Conservation (phyloP, 2,329 filamentous ascomycete species). For the Pseudogymnoascus sp. region DNA sequence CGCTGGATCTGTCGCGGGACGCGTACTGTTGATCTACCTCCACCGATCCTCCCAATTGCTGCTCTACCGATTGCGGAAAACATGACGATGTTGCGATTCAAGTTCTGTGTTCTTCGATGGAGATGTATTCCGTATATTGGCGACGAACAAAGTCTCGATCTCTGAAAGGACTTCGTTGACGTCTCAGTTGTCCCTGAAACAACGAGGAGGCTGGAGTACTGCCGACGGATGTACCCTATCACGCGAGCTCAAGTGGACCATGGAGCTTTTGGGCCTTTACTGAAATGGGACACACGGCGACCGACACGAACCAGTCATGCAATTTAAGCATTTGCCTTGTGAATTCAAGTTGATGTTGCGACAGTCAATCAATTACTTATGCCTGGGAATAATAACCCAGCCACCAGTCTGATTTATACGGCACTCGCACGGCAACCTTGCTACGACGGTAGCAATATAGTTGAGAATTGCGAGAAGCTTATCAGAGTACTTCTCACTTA, state of each 20-base stretch:
- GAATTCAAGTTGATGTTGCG: constrained; percentile 6
- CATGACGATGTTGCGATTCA: constrained; percentile 19
- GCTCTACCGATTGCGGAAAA: constrained; percentile 26
- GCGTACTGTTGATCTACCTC: constrained; percentile 21
- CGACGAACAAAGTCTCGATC: background rate
- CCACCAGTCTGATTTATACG: background rate
- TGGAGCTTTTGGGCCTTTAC: background rate
- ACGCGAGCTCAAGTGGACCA: background rate
- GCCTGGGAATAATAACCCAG: background rate
- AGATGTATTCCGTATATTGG: background rate
- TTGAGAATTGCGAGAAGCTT: constrained; percentile 15
- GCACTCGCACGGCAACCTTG: background rate
- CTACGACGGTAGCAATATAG: constrained; percentile 12
- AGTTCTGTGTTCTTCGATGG: background rate
- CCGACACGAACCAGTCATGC: background rate
- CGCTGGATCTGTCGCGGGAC: constrained; percentile 20
- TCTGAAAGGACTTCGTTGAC: background rate
- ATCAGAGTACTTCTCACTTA: constrained; percentile 37
- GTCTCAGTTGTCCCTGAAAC: constrained; percentile 7
- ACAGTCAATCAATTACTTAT: background rate
- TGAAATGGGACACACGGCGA: background rate
- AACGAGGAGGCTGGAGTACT: constrained; percentile 6
- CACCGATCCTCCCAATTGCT: constrained; percentile 21
- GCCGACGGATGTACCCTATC: constrained; percentile 5
- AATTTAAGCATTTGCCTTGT: constrained; percentile 7